Evolutionary conservation across 345 rosid species (phyloP), one percentile per base, ranked within the genome.

Genomic region (Gossypioides kirkii): DNA sequence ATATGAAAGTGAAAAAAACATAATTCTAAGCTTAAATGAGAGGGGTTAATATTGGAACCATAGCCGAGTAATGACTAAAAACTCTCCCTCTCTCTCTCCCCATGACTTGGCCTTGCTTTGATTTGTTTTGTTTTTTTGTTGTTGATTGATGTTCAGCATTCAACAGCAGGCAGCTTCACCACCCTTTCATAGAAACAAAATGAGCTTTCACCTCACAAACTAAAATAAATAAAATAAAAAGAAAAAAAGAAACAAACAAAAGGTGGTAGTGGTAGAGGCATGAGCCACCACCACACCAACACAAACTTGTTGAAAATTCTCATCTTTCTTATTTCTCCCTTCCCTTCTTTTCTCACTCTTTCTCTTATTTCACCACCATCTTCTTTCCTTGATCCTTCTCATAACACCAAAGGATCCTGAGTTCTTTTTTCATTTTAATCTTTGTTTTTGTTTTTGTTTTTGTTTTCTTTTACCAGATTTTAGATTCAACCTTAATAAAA

Each of bases 251-350:
- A 26, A 62, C 13, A 81, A 80, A 77, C 77, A 81, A 80, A 86
- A 88, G 92, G 92, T 88, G 92, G 96, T 87, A 81, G 18, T 17
- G 56, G 18, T 52, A 52, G 91, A 90, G 87, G 90, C 93, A 89
- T 88, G 90, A 89, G 84, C 80, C 86, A 74, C 84, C 74, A 75
- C 77, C 77, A 20, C 79, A 67, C 14, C 67, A 45, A 26, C 22
- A 53, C 11, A 11, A 45, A 45, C 60, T 55, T 55, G 26, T 55
- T 22, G 28, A 23, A 55, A 55, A 69, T 79, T 71, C 26, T 65
- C 70, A 42, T 50, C 56, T 46, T 18, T 41, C 61, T 32, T 32
- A 32, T 32, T 32, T 32, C 38, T 32, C 7, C 7, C 38, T 32
- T 32, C 38, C 38, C 7, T 32, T 32, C 38, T 32, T 32, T 32